Conservation (phyloP, 495 filamentous ascomycete species). For the Clavariopsis aquatica region DNA sequence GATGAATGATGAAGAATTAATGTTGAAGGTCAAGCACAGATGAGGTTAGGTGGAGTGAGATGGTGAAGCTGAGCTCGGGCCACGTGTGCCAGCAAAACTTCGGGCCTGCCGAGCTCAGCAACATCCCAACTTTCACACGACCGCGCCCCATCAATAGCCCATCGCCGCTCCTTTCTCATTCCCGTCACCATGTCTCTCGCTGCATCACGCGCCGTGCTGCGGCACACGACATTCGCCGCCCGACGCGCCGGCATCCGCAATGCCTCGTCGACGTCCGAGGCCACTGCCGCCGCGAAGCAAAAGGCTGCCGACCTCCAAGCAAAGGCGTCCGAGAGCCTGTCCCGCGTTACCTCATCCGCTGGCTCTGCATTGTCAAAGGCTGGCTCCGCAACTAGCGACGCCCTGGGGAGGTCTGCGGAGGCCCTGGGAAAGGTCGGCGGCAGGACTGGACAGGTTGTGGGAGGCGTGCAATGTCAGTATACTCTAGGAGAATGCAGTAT, state of each 20-base stretch:
- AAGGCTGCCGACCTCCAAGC: constrained; percentile 57
- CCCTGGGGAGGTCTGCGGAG: constrained; percentile 47
- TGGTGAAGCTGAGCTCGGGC: background rate
- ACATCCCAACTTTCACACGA: background rate
- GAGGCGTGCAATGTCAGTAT: constrained; percentile 81
- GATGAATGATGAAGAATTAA: too few species aligned
- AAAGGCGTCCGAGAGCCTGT: constrained; percentile 84
- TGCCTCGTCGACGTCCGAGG: constrained; percentile 69
- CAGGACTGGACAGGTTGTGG: constrained; percentile 75
- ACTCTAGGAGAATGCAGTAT: background rate
- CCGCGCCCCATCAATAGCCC: constrained; percentile 19
- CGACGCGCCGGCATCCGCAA: constrained; percentile 60
- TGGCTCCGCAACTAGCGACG: constrained; percentile 62
- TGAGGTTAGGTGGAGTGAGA: background rate
- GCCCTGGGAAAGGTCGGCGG: constrained; percentile 79
- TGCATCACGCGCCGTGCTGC: constrained; percentile 60
- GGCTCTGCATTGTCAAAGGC: constrained; percentile 73
- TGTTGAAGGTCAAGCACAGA: background rate
- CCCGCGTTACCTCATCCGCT: constrained; percentile 76
- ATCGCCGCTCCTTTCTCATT: constrained; percentile 29
- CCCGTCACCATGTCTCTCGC: constrained; percentile 48
- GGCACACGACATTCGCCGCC: constrained; percentile 59
- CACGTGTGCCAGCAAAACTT: background rate
- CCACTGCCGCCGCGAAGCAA: constrained; percentile 62
- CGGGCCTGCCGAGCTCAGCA: background rate